phyloP scores from a whole-genome alignment of 768 basidiomycete species.

The Pisolithus microcarpus region DNA sequence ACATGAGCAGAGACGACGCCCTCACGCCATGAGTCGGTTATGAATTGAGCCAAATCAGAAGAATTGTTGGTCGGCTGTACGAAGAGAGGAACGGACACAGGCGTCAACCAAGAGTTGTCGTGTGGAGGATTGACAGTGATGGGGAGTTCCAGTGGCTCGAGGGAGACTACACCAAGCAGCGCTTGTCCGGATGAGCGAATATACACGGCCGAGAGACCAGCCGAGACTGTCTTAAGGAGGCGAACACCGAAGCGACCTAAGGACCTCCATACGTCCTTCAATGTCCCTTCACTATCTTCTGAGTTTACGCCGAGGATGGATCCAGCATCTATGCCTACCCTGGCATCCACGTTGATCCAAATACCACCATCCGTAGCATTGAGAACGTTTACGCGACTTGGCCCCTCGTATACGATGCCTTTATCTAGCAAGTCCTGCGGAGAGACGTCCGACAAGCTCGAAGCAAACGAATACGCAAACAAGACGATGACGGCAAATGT shows the following conservation, averaged over 20 bases:
- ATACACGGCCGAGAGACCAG: constrained; percentile 45
- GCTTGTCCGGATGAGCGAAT: constrained; percentile 36
- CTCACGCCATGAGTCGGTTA: constrained; percentile 50
- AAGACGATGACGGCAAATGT: constrained; percentile 38
- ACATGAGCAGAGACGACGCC: constrained; percentile 42
- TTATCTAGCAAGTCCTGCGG: constrained; percentile 52
- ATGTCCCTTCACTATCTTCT: constrained; percentile 35
- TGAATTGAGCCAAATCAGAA: constrained; percentile 41
- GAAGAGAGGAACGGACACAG: constrained; percentile 43
- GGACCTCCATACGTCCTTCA: constrained; percentile 52
- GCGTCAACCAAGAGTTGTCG: constrained; percentile 52
- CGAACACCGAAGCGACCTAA: constrained; percentile 63
- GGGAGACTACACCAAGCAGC: constrained; percentile 41
- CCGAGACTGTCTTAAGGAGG: constrained; percentile 47
- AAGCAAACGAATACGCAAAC: constrained; percentile 61
- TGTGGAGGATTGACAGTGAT: constrained; percentile 32
- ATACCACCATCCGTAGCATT: constrained; percentile 57
- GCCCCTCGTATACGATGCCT: constrained; percentile 51
- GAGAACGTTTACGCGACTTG: constrained; percentile 54
- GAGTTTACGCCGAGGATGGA: constrained; percentile 48
- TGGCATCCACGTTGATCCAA: constrained; percentile 51
- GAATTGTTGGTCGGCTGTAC: constrained; percentile 49
- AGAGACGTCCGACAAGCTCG: constrained; percentile 44
- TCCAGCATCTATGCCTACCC: constrained; percentile 65
- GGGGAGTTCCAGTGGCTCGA: constrained; percentile 48